Evolutionary conservation across 495 filamentous ascomycete species (phyloP).

Genomic region (Xylaria intraflava): DNA sequence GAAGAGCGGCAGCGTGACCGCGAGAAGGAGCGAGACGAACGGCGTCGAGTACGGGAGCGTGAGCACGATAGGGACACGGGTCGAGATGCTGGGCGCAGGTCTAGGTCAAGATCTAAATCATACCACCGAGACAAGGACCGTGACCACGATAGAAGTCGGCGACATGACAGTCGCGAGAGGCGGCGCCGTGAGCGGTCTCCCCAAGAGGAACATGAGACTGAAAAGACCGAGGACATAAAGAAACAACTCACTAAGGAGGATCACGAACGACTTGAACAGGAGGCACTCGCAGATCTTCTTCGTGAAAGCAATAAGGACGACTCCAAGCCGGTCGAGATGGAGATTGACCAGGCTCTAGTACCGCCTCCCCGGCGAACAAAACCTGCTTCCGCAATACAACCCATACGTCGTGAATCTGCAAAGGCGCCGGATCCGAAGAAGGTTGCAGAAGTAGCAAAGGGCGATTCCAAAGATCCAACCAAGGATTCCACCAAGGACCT

Average conservation of each 20-base stretch:
- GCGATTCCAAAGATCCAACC: slow-evolving; percentile 21
- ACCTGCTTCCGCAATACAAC: slow-evolving; percentile 51
- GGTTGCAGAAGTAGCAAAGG: slow-evolving; percentile 19
- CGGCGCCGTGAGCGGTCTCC: slow-evolving; percentile 27
- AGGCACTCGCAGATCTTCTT: slow-evolving; percentile 48
- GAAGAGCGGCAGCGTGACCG: slow-evolving; percentile 51
- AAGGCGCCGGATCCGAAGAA: slow-evolving; percentile 36
- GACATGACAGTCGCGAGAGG: slow-evolving; percentile 21
- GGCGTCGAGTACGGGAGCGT: slow-evolving; percentile 35
- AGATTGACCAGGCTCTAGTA: slow-evolving; percentile 46
- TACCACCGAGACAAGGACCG: slow-evolving; percentile 29
- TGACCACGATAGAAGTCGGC: slow-evolving; percentile 24
- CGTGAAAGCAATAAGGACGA: slow-evolving; percentile 45
- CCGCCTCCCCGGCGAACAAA: slow-evolving; percentile 46
- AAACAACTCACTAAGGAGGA: slow-evolving; percentile 49
- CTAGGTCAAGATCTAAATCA: slow-evolving; percentile 24
- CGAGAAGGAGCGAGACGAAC: slow-evolving; percentile 48
- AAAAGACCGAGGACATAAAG: slow-evolving; percentile 33
- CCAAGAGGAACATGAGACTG: slow-evolving; percentile 23
- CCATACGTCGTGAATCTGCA: slow-evolving; percentile 41
- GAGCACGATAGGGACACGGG: slow-evolving; percentile 27
- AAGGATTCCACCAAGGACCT: too few species aligned
- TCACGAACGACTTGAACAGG: slow-evolving; percentile 45
- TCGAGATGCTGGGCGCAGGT: slow-evolving; percentile 21
- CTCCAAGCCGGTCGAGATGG: slow-evolving; percentile 42